Conservation (phyloP, 192 early-diverging fungal genomes). For the Funneliformis geosporum region DNA sequence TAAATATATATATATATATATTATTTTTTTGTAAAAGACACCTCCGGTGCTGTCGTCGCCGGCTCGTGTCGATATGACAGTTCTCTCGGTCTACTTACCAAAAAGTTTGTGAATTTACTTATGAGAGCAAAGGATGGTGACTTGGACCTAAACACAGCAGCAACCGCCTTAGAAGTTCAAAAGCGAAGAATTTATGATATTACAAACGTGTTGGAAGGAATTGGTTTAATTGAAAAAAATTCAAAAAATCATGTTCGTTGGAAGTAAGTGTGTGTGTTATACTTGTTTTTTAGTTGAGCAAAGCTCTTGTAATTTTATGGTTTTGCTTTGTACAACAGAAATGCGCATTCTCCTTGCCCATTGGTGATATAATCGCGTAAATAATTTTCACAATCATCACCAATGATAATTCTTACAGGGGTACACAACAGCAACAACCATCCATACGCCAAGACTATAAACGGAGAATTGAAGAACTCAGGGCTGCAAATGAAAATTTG, state of each 20-base stretch:
- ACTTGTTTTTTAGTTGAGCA: background rate
- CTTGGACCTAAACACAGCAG: constrained; percentile 63
- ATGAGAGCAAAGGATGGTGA: constrained; percentile 49
- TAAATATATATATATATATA: constrained; percentile 2
- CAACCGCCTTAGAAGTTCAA: constrained; percentile 58
- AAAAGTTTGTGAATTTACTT: constrained; percentile 59
- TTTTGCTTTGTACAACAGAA: background rate
- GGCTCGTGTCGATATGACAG: constrained; percentile 54
- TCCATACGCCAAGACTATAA: constrained; percentile 3
- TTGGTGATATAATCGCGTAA: constrained; percentile 5
- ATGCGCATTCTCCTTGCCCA: background rate
- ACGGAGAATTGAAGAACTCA: constrained; percentile 21
- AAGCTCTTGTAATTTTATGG: background rate
- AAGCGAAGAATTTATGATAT: constrained; percentile 73
- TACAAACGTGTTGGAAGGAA: constrained; percentile 69
- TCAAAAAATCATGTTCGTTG: constrained; percentile 69
- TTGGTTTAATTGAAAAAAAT: constrained; percentile 65
- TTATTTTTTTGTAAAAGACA: background rate
- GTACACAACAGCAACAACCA: constrained; percentile 1
- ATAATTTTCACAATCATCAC: constrained; percentile 7
- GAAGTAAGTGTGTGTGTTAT: constrained; percentile 51
- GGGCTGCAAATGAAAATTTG: constrained; percentile 16
- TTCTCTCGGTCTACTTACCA: constrained; percentile 61
- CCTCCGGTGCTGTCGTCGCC: background rate
- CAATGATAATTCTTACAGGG: background rate